Evolutionary conservation across 2,329 filamentous ascomycete species (phyloP).

Genomic region (Fusarium pininemorale): DNA sequence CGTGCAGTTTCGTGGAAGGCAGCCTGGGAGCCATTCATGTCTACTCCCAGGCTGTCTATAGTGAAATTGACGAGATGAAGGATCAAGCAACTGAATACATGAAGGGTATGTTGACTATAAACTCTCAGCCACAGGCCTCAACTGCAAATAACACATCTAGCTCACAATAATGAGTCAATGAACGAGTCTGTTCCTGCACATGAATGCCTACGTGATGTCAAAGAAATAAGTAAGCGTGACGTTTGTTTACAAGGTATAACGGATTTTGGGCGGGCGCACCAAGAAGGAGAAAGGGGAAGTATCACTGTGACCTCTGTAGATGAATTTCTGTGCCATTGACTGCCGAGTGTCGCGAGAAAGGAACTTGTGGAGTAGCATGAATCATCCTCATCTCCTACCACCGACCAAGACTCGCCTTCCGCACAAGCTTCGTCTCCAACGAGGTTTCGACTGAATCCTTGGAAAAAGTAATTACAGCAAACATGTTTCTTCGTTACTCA

Average conservation of each 20-base stretch:
- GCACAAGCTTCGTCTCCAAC: too few species aligned
- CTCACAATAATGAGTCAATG: not conserved
- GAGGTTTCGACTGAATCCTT: accelerated
- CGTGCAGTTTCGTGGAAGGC: not conserved
- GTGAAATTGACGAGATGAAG: not conserved
- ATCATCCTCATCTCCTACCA: too few species aligned
- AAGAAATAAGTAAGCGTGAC: not conserved
- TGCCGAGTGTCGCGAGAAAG: not conserved
- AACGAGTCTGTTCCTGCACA: not conserved
- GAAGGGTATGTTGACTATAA: not conserved
- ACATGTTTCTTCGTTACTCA: not conserved
- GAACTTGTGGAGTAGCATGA: accelerated
- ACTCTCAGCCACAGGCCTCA: not conserved
- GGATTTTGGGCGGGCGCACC: accelerated
- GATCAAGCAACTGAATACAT: not conserved
- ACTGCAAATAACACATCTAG: not conserved
- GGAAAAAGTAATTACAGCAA: too few species aligned
- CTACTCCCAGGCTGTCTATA: not conserved
- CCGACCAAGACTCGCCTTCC: not conserved
- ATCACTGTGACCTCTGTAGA: accelerated
- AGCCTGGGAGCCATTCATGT: not conserved
- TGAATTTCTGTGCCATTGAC: not conserved
- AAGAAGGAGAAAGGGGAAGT: accelerated
- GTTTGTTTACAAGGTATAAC: too few species aligned
- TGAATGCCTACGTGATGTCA: not conserved